Conservation (phyloP, 768 basidiomycete species). For the Amanita thiersii region DNA sequence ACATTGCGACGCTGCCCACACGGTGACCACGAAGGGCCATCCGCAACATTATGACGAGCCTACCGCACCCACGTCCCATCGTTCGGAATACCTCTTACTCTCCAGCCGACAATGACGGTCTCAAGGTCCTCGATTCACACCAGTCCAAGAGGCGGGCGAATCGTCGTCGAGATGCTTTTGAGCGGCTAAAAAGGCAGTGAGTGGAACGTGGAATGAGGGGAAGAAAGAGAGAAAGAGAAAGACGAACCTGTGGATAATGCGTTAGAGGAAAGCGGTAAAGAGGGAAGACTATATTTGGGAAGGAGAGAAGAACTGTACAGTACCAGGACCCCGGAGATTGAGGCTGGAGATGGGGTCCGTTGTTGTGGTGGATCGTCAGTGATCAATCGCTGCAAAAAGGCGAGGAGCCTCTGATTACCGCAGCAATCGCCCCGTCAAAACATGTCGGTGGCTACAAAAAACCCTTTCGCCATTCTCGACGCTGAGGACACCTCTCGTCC, state of each 20-base stretch:
- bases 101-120: constrained; percentile 82
- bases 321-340: constrained; percentile 36
- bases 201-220: constrained; percentile 7
- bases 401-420: constrained; percentile 16
- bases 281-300: background rate
- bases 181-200: constrained; percentile 35
- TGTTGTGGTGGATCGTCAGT: background rate
- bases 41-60: constrained; percentile 28
- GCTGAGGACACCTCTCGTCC: constrained; percentile 34
- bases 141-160: constrained; percentile 64
- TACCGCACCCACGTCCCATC: constrained; percentile 92
- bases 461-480: constrained; percentile 78
- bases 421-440: constrained; percentile 61
- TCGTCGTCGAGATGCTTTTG: constrained; percentile 91
- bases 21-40: constrained; percentile 56
- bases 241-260: constrained; percentile 59
- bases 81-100: constrained; percentile 32
- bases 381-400: background rate
- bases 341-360: constrained; percentile 6
- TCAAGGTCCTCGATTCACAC: constrained; percentile 78
- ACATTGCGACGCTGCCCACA: constrained; percentile 80
- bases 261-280: constrained; percentile 24
- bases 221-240: background rate
- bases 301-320: constrained; percentile 36
- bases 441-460: constrained; percentile 89